Evolutionary conservation across 306 rosid species (phyloP), one percentile per base, ranked within the genome.

Genomic region (Citrullus amarus): DNA sequence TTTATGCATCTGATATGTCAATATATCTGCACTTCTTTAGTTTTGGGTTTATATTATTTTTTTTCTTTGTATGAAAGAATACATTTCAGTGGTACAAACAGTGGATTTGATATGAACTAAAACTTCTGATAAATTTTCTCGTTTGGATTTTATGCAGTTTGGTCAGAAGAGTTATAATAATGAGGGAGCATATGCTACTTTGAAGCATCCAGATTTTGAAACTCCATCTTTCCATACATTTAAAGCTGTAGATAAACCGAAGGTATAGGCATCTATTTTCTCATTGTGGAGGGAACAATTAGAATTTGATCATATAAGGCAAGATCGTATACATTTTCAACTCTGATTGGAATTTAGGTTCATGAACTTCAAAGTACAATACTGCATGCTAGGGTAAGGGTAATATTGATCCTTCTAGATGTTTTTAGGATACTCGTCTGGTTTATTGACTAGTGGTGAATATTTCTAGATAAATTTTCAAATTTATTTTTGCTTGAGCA

Each of bases 181-280:
- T 68, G 87, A 88, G 82, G 98, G 96, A 75, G 97, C 96, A 46
- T 94, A 89, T 82, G 98, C 96, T 69, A 73, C 89, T 76, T 82
- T 94, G 89, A 79, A 84, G 83, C 84, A 86, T 13, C 97, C 93
- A 30, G 80, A 89, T 82, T 89, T 94, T 78, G 96, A 81, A 25
- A 82, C 46, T 71, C 98, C 97, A 81, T 87, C 86, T 54, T 92
- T 94, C 88, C 87, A 88, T 80, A 82, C 96, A 38, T 90, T 92
- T 86, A 88, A 88, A 88, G 88, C 87, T 15, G 86, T 79, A 66
- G 93, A 85, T 81, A 86, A 86, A 83, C 92, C 93, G 61, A 81
- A 81, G 93, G 98, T 92, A 87, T 39, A 10, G 14, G 9, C 20
- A 66, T 15, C 54, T 48, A 48, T 48, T 13, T 48, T 78, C 28